Conservation (phyloP, 352 stramenopile species). For the Globisporangium carolinianum region DNA sequence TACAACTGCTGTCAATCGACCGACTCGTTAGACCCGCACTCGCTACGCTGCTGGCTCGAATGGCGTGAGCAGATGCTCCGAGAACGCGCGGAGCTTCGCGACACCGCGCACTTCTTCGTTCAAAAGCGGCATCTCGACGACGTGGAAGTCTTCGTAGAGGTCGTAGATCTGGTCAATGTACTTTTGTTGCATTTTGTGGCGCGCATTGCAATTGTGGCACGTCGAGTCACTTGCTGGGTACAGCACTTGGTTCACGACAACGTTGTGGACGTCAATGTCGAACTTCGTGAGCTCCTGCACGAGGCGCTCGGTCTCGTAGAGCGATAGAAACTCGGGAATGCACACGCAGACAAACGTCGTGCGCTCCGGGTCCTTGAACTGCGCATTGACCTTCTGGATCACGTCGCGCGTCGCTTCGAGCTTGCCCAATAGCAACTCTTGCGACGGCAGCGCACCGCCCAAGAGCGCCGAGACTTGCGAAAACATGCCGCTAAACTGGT, state of each 20-base stretch:
- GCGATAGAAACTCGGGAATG: slow-evolving; percentile 99
- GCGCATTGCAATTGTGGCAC: slow-evolving; percentile 92
- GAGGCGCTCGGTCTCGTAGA: slow-evolving; percentile 99
- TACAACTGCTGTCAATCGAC: no score
- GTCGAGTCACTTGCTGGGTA: slow-evolving; percentile 80
- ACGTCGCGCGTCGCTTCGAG: slow-evolving; percentile 94
- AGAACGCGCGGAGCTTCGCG: slow-evolving; percentile 92
- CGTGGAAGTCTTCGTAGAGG: slow-evolving; percentile 99
- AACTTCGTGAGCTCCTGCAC: slow-evolving; percentile 99
- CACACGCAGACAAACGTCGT: slow-evolving; percentile 99
- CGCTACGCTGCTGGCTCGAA: slow-evolving; percentile 73
- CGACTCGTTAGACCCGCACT: no score
- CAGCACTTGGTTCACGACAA: slow-evolving; percentile 99
- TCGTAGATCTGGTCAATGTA: slow-evolving; percentile 99
- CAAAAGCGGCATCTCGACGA: slow-evolving; percentile 98
- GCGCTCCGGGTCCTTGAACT: slow-evolving; percentile 97
- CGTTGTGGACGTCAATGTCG: slow-evolving; percentile 99
- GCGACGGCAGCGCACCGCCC: slow-evolving; percentile 64
- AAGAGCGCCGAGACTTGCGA: slow-evolving; percentile 76
- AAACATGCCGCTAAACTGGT: slow-evolving; percentile 86
- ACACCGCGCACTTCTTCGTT: slow-evolving; percentile 97
- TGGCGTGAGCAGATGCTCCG: slow-evolving; percentile 91
- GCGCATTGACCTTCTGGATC: slow-evolving; percentile 98
- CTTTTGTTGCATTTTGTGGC: slow-evolving; percentile 99
- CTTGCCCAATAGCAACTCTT: slow-evolving; percentile 95